Base-by-base conservation (phyloP, 306 rosid species). In the Gleditsia sinensis region DNA sequence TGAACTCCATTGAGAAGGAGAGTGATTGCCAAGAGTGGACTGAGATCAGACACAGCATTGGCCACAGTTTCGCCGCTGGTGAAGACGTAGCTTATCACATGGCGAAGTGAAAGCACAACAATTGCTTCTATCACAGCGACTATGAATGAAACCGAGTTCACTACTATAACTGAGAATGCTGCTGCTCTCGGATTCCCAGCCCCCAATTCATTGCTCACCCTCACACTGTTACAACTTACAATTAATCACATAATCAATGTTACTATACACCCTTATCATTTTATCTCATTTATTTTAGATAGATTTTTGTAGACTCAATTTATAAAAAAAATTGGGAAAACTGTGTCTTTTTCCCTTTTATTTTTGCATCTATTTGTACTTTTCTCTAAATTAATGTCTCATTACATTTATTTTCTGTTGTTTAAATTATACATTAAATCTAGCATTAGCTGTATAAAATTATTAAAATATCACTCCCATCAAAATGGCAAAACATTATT, bases 1-100 rank as follows among this genome's bases (percentile, higher is more conserved):
- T 91, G 97, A 73, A 91, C 36, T 0, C 97, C 97, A 9, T 91
- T 89, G 54, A 91, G 91, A 20, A 91, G 20, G 32, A 91, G 83
- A 24, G 92, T 83, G 76, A 89, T 33, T 0, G 89, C 89, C 48
- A 88, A 76, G 28, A 9, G 20, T 0, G 97, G 97, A 20, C 92
- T 83, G 0, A 91, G 86, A 0, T 91, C 84, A 0, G 97, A 81
- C 32, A 91, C 94, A 0, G 91, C 92, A 0, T 82, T 50, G 12
- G 97, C 86, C 8, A 91, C 97, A 0, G 69, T 69, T 9, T 86
- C 87, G 2, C 97, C 92, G 0, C 64, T 43, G 0, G 94, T 91
- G 81, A 89, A 91, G 1, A 81, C 87, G 17, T 91, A 91, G 79
- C 97, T 91, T 2, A 91, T 30, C 4, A 91, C 91, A 0, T 81